These are phyloP conservation scores for Terfezia claveryi DNA, from an alignment of 495 filamentous ascomycete species.

Conservation along the genomic window DNA sequence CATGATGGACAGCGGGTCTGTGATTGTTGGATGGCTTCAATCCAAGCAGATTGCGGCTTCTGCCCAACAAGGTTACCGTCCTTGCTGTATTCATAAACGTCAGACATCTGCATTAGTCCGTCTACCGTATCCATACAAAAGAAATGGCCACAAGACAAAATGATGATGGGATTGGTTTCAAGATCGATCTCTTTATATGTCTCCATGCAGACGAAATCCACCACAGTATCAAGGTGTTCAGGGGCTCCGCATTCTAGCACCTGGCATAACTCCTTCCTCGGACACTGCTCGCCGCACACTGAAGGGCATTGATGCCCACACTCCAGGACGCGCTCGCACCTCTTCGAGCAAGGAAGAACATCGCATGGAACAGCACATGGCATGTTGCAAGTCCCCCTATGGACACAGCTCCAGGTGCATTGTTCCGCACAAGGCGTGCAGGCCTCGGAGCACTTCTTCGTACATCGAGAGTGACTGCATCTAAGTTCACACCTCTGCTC, in stretches of 20 bases:
- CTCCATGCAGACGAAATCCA: slow-evolving; percentile 32
- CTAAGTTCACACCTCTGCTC: slow-evolving; percentile 32
- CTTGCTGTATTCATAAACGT: slow-evolving; percentile 32
- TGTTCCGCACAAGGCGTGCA: slow-evolving; percentile 41
- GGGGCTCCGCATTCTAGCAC: slow-evolving; percentile 22
- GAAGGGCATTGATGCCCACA: slow-evolving; percentile 54
- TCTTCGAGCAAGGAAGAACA: slow-evolving; percentile 39
- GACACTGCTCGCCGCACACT: slow-evolving; percentile 45
- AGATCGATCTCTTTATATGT: slow-evolving; percentile 36
- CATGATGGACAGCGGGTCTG: slow-evolving; percentile 39
- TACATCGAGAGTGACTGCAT: slow-evolving; percentile 41
- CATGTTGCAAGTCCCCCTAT: slow-evolving; percentile 35
- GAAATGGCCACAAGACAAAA: slow-evolving; percentile 45
- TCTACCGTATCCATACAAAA: slow-evolving; percentile 42
- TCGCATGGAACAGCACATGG: slow-evolving; percentile 42
- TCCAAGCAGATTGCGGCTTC: slow-evolving; percentile 21
- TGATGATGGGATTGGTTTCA: slow-evolving; percentile 35
- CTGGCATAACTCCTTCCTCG: slow-evolving; percentile 33
- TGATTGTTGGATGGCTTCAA: slow-evolving; percentile 31
- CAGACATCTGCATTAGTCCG: slow-evolving; percentile 36
- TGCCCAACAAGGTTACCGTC: slow-evolving; percentile 26
- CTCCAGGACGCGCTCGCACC: slow-evolving; percentile 32
- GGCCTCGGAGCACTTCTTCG: slow-evolving; percentile 36
- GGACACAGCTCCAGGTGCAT: slow-evolving; percentile 36
- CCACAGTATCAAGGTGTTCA: slow-evolving; percentile 24